phyloP scores from a whole-genome alignment of 495 filamentous ascomycete species.

The Sphaerosporella brunnea region DNA sequence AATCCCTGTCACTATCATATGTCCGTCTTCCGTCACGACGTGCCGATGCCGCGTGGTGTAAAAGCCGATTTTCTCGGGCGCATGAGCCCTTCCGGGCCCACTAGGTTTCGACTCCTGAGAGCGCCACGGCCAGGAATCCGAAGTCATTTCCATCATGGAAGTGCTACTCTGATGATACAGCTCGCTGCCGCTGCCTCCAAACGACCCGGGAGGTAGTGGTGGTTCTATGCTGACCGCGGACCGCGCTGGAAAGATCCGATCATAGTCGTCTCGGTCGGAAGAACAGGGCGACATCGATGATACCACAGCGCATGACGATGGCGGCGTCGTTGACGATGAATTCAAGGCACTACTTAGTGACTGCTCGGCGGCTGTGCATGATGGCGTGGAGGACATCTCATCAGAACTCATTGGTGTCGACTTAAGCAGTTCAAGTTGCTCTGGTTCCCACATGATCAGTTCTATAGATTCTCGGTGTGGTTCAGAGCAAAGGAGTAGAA shows the following conservation, averaged over 20 bases:
- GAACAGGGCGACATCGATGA: no score
- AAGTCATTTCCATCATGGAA: not conserved
- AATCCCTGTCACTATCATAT: constrained; percentile 64
- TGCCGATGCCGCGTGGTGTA: constrained; percentile 66
- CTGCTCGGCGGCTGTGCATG: no score
- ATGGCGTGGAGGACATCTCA: no score
- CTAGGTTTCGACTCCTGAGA: constrained; percentile 6
- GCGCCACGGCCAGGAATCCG: not conserved
- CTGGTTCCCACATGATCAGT: no score
- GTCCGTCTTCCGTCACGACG: constrained; percentile 57
- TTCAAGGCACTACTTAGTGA: not conserved
- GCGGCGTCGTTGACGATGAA: not conserved
- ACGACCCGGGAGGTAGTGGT: constrained; percentile 26
- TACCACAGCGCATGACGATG: not conserved
- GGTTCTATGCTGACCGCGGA: constrained; percentile 62
- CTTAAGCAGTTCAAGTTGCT: no score
- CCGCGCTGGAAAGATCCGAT: constrained; percentile 70
- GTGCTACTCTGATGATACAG: constrained; percentile 3
- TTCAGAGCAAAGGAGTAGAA: no score
- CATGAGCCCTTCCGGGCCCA: not conserved
- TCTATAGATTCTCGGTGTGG: no score
- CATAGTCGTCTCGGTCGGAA: constrained; percentile 29
- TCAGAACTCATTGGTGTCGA: no score
- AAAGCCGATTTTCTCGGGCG: constrained; percentile 5
- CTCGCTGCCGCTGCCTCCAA: constrained; percentile 11